Conservation (phyloP, 306 rosid species). For the Castanospermum australe region DNA sequence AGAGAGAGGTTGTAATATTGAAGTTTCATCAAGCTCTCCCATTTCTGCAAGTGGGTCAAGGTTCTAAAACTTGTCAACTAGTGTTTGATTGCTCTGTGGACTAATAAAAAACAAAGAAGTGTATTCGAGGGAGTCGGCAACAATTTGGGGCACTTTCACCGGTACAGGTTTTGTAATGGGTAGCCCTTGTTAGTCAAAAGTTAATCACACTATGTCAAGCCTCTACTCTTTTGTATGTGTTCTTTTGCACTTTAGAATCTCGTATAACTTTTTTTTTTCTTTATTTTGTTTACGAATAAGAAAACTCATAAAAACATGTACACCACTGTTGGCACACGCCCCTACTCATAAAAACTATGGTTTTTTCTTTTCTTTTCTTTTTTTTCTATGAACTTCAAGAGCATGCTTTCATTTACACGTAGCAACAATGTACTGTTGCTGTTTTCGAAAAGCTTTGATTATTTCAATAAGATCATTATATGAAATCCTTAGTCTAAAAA, state of each 20-base stretch:
- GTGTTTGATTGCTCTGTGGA: conserved; percentile 41
- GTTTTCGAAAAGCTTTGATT: not conserved
- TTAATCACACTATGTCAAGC: conserved; percentile 41
- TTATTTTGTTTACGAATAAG: too few relatives aligned
- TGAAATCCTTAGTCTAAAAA: not conserved
- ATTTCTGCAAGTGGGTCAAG: conserved; percentile 35
- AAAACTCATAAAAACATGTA: not conserved
- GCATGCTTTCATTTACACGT: not conserved
- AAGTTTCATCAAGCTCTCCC: not conserved
- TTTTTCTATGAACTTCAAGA: not conserved
- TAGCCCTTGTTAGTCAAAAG: conserved; percentile 34
- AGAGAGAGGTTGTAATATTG: not conserved
- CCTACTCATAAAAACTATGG: too few relatives aligned
- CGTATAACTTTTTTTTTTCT: not conserved
- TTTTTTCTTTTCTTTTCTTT: too few relatives aligned
- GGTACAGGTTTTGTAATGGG: conserved; percentile 28
- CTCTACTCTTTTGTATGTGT: conserved; percentile 8
- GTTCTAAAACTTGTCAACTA: conserved; percentile 41
- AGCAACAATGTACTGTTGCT: not conserved
- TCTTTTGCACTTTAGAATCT: not conserved
- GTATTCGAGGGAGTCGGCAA: conserved; percentile 32
- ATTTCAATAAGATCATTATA: conserved; percentile 7
- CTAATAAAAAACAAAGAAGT: conserved; percentile 34
- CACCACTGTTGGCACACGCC: too few relatives aligned
- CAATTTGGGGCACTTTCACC: conserved; percentile 37